Base-by-base conservation (phyloP, 2,329 filamentous ascomycete species). In the Cryphonectria radicalis region DNA sequence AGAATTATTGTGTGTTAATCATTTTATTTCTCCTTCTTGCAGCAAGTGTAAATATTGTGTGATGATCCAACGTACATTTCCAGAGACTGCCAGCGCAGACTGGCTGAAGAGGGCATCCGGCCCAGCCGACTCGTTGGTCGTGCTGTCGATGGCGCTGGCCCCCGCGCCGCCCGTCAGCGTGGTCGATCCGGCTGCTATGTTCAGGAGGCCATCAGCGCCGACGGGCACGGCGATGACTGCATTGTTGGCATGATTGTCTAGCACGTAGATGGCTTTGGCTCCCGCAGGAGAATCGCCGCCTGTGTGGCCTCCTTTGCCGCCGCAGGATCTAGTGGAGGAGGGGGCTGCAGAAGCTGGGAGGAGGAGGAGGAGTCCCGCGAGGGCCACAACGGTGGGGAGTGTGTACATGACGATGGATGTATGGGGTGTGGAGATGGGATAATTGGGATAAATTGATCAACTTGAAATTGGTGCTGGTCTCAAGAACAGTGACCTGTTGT, bases 21-120 rank as follows among this genome's bases (percentile, higher is more conserved):
- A 4, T 32, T 32, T 25, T 1, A 10, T 22, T 8, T 10, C 0
- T 5, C 13, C n/a, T 11, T 3, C 1, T 32, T 2, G 32, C 32
- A 32, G 32, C 32, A 32, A 32, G 32, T 32, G 32, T 32, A 4
- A 32, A 32, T 32, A 32, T 4, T 40, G 37, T 11, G 37, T 40
- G 37, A 3, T 40, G 10, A 32, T 32, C 37, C 37, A 32, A 25
- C 4, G 17, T 35, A 89, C 88, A 37, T 85, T 81, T 50, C 84
- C 87, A 7, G 81, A 82, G 0, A 89, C 76, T 3, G 82, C 83
- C 67, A 90, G 70, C 3, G 85, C 74, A 1, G 84, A 85, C 75
- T 90, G 88, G 57, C 81, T 82, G 37, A 85, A 79, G 19, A 90
- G 77, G 0, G 85, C 81, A 77, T 90, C 89, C 0, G 85, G 83